Conservation (phyloP, 352 stramenopile species). For the Discostella stelligera region DNA sequence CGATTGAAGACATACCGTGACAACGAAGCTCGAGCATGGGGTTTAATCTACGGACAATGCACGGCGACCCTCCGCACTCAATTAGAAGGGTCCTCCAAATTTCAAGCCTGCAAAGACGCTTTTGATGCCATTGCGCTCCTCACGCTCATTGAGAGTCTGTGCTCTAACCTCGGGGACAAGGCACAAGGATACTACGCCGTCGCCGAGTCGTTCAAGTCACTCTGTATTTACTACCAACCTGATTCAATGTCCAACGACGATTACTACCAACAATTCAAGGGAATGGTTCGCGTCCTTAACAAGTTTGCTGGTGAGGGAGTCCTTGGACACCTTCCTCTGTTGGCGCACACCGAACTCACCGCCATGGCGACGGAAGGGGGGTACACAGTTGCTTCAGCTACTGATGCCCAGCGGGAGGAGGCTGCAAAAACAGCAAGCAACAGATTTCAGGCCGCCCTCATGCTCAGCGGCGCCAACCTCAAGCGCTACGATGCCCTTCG, state of each 20-base stretch:
- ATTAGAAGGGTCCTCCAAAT: not conserved
- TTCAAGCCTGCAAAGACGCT: not conserved
- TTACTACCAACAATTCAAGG: constrained; percentile 2
- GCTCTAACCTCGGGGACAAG: not conserved
- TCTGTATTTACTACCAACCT: constrained; percentile 5
- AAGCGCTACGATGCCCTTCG: not conserved
- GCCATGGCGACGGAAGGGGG: not conserved
- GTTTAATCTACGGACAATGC: not conserved
- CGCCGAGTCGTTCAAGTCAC: not conserved
- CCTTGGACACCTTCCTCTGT: not conserved
- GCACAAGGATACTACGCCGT: not conserved
- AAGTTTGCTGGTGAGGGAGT: not conserved
- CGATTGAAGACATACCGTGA: too few relatives aligned
- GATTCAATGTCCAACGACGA: not conserved
- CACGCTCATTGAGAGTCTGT: not conserved
- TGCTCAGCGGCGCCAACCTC: not conserved
- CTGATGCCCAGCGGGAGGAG: not conserved
- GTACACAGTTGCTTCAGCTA: not conserved
- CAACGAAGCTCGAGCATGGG: too few relatives aligned
- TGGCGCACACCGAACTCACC: not conserved
- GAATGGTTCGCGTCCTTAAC: not conserved
- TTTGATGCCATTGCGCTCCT: not conserved
- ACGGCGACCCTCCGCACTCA: not conserved
- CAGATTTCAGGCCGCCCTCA: not conserved
- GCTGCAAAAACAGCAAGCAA: not conserved